Evolutionary conservation across 2,329 filamentous ascomycete genomes (phyloP), one percentile per base, ranked within the genome.

Genomic region (Epicoccum sorghinum): DNA sequence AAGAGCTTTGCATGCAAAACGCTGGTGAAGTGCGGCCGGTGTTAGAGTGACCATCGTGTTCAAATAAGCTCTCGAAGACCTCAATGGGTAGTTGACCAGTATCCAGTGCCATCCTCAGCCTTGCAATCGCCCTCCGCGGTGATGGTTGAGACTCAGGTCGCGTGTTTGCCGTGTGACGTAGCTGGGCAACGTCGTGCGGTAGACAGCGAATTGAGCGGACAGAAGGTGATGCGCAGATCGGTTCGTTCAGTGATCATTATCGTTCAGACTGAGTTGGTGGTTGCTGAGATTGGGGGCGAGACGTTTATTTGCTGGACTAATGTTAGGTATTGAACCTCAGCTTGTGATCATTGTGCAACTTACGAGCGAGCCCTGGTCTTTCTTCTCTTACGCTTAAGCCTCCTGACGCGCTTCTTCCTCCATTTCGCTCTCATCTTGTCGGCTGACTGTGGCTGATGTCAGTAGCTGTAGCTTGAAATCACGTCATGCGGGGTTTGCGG

Each of bases 331-430:
- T 10, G 9, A 35, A 22, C 13, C 29, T 30, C 7, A 33, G 9
- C 23, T 29, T 25, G 42, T 22, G 10, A 29, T 10, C 37, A 37
- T 53, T 27, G 36, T 38, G 39, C 37, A 62, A 82, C 92, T 86
- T 86, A 98, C 95, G 88, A 93, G 84, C 95, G 85, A 76, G 93
- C 95, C 80, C 95, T 88, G 84, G 95, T 96, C 93, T 99, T 99
- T 92, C 95, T 96, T 85, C 95, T 92, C 93, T 99, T 99, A 80
- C 93, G 89, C 90, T 98, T 98, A 82, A 99, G 91, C 82, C 95
- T 89, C 77, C 95, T 87, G 83, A 96, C 93, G 81, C 95, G 88
- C 93, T 99, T 99, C 90, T 99, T 99, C 87, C 93, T 95, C 95
- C 95, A 98, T 87, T 98, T 98, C 79, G 92, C 93, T 95, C 93